phyloP scores from a whole-genome alignment of 1,284 basidiomycete genomes.

The Leucoagaricus sp. region DNA sequence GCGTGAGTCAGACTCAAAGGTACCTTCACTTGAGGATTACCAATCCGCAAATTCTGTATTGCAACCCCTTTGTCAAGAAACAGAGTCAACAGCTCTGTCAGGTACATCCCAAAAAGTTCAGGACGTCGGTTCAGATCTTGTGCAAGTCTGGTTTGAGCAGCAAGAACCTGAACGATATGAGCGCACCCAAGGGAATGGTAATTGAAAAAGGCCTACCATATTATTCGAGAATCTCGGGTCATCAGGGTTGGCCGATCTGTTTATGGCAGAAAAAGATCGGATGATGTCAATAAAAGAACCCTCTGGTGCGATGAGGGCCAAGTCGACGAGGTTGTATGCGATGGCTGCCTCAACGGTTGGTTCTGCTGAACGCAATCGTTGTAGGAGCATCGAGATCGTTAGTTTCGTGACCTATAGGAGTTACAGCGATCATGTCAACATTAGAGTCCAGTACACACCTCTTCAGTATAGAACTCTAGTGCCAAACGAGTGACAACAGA shows the following conservation, averaged over 20 bases:
- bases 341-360: slow-evolving; percentile 89
- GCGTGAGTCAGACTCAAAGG: background rate
- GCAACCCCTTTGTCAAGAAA: slow-evolving; percentile 93
- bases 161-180: slow-evolving; percentile 57
- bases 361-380: slow-evolving; percentile 84
- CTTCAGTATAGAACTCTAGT: slow-evolving; percentile 79
- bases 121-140: slow-evolving; percentile 73
- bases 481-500: slow-evolving; percentile 85
- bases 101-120: slow-evolving; percentile 77
- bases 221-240: slow-evolving; percentile 86
- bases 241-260: slow-evolving; percentile 81
- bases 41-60: slow-evolving; percentile 79
- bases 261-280: slow-evolving; percentile 84
- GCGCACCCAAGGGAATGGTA: background rate
- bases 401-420: slow-evolving; percentile 71
- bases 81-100: slow-evolving; percentile 84
- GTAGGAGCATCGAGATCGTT: slow-evolving; percentile 91
- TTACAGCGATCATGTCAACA: background rate
- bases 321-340: slow-evolving; percentile 87
- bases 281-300: slow-evolving; percentile 86
- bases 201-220: slow-evolving; percentile 50
- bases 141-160: slow-evolving; percentile 86
- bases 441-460: slow-evolving; percentile 47
- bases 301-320: slow-evolving; percentile 80
- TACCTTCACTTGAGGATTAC: slow-evolving; percentile 68